Evolutionary conservation across 495 filamentous ascomycete genomes (phyloP).

Genomic region (Podospora australis): DNA sequence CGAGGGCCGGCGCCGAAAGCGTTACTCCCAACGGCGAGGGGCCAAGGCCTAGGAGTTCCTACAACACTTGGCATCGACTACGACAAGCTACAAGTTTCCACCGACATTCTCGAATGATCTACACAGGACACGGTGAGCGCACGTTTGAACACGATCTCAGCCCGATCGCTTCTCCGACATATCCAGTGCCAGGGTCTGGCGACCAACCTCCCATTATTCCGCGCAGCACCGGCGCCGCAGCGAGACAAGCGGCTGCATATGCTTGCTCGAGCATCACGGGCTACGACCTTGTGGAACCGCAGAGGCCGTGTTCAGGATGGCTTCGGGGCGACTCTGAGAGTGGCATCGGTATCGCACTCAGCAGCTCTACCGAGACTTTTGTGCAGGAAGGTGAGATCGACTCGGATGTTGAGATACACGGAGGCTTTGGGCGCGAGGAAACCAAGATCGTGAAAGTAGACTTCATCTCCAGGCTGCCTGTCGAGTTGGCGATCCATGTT

Average conservation of each 20-base stretch:
- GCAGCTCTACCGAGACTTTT: constrained; percentile 40
- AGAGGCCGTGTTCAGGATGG: constrained; percentile 23
- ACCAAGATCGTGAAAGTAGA: constrained; percentile 46
- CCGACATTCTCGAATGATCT: constrained; percentile 35
- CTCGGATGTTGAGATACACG: constrained; percentile 32
- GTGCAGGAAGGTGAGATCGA: constrained; percentile 19
- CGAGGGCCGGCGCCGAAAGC: no score
- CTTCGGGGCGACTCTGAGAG: constrained; percentile 58
- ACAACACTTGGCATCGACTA: constrained; percentile 42
- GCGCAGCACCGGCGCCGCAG: constrained; percentile 54
- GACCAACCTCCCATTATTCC: constrained; percentile 49
- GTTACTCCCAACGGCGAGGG: no score
- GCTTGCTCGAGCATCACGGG: constrained; percentile 48
- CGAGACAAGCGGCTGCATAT: constrained; percentile 62
- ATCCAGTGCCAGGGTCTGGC: constrained; percentile 42
- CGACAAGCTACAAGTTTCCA: constrained; percentile 44
- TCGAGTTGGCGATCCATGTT: constrained; percentile 66
- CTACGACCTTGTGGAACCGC: constrained; percentile 44
- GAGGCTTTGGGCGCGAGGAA: constrained; percentile 31
- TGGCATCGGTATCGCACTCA: constrained; percentile 72
- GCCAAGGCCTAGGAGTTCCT: constrained; percentile 43
- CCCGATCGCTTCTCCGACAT: constrained; percentile 30
- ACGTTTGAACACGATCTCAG: constrained; percentile 26
- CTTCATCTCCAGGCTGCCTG: constrained; percentile 59
- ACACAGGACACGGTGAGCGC: constrained; percentile 28